Evolutionary conservation across 805 yeast genomes (phyloP), one percentile per base, ranked within the genome.

Genomic region (Kodamaea hsintzibuensis): DNA sequence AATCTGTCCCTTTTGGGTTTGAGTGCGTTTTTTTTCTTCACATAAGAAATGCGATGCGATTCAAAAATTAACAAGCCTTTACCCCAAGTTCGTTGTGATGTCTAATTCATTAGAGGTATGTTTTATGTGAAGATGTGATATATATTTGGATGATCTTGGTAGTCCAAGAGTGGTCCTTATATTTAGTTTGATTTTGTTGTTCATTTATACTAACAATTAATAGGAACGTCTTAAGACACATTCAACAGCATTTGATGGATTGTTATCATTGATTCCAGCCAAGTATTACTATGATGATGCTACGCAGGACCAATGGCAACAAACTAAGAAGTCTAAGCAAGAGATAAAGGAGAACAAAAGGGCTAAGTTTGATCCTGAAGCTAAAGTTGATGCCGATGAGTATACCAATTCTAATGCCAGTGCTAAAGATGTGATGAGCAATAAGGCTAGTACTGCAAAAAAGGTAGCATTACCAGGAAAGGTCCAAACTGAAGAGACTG

Each of bases 251-350:
- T 93, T 93, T 68, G 90, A 89, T 66, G 96, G 98, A 19, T 76
- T 93, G 50, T 76, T 93, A 55, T 90, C 97, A 17, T 76, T 93
- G 69, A 92, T 93, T 55, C 98, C 98, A 2, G 96, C 98, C 2
- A 91, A 91, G 66, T 91, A 88, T 65, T 93, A 93, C 68, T 91
- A 89, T 67, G 97, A 92, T 68, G 97, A 89, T 40, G 93, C 89
- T 55, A 86, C 93, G 1, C 85, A 87, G 62, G 86, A 86, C 50
- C 98, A 93, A 71, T 92, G 98, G 98, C 85, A 86, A 62, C 87
- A 86, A 62, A 89, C 85, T 74, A 90, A 91, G 75, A 82, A 85
- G 71, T 70, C 83, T 30, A 88, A 87, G 61, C 82, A 79, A 51
- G 91, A 89, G 60, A 70, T 77, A 17, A 82, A 77, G 59, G 77